Base-by-base conservation (phyloP, 805 yeast species). In the Metschnikowia santaceciliae region DNA sequence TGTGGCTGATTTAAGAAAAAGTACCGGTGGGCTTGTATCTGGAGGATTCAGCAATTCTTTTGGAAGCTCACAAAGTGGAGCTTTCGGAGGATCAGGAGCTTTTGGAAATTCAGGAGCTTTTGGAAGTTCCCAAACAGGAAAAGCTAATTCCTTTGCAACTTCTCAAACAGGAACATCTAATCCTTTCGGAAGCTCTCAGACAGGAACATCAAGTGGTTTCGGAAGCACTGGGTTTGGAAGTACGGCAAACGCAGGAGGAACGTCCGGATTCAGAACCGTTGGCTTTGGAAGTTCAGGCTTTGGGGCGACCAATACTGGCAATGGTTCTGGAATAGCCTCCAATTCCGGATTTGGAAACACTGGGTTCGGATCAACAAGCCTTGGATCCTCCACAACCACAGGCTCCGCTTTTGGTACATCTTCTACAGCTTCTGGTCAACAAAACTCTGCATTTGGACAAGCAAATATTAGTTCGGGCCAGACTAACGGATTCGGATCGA, bases 1-100 rank as follows among this genome's bases (percentile, higher is more conserved):
- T 60, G 36, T 68, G 59, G 33, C 68, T 56, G 48, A 58, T 42
- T 39, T 61, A 14, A 40, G 44, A 17, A 42, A 30, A 19, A 37
- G 45, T 15, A 38, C 47, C 3, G 17, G 8, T 32, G 47, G 33
- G 1, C 26, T 36, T 23, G 42, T 46, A 11, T 5, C 35, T 8
- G 22, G 36, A 3, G 46, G 38, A 5, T 26, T 49, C 7, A 55
- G n/a, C 26, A 45, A 17, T 30, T 40, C 39, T 4, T 57, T 54
- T 30, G 57, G 56, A 20, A 19, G 38, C 11, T 35, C 55, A 4
- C 35, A 51, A n/a, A 42, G 30, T 19, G 50, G 50, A 8, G 35
- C 41, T 5, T 56, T 54, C 26, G 56, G 56, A 23, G 32, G 39
- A 14, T 32, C 54, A n/a, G 36, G 15, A n/a, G 17, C 36, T 14